Evolutionary conservation across 345 rosid species (phyloP).

Genomic region (Arabidopsis suecica): DNA sequence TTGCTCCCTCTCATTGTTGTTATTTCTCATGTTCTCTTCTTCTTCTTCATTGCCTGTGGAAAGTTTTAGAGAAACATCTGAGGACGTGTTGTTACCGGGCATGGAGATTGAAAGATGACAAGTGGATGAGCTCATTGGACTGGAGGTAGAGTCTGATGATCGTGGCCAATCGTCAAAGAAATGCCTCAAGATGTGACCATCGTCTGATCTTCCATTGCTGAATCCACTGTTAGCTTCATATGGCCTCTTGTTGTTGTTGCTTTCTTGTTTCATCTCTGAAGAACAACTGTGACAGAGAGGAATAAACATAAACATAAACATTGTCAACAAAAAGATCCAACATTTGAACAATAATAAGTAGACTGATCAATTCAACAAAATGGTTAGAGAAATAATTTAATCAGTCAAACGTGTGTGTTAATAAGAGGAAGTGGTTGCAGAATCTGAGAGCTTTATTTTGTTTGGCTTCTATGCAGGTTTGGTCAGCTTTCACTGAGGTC

Average conservation of each 20-base stretch:
- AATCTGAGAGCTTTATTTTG: constrained; percentile 34
- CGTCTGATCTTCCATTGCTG: constrained; percentile 52
- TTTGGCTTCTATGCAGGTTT: constrained; percentile 39
- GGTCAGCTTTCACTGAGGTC: constrained; percentile 49
- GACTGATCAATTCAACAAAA: constrained; percentile 1
- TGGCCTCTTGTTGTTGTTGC: constrained; percentile 46
- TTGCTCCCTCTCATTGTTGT: constrained; percentile 50
- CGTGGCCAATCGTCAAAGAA: constrained; percentile 96
- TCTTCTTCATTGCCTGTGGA: constrained; percentile 68
- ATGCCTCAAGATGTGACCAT: constrained; percentile 74
- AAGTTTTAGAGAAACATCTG: constrained; percentile 83
- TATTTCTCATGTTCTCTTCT: constrained; percentile 38
- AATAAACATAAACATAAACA: constrained; percentile 11
- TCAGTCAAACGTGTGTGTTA: constrained; percentile 44
- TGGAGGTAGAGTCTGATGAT: constrained; percentile 51
- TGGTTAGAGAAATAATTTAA: neutral
- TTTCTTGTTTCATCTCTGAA: constrained; percentile 51
- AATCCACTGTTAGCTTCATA: constrained; percentile 51
- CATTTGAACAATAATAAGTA: neutral
- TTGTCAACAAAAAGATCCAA: neutral
- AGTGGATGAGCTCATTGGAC: constrained; percentile 51
- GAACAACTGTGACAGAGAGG: constrained; percentile 47
- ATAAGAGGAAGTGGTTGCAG: constrained; percentile 52
- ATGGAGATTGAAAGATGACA: constrained; percentile 68
- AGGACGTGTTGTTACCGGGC: constrained; percentile 58